Evolutionary conservation across 2,329 filamentous ascomycete species (phyloP).

Genomic region (Neonectria neomacrospora): DNA sequence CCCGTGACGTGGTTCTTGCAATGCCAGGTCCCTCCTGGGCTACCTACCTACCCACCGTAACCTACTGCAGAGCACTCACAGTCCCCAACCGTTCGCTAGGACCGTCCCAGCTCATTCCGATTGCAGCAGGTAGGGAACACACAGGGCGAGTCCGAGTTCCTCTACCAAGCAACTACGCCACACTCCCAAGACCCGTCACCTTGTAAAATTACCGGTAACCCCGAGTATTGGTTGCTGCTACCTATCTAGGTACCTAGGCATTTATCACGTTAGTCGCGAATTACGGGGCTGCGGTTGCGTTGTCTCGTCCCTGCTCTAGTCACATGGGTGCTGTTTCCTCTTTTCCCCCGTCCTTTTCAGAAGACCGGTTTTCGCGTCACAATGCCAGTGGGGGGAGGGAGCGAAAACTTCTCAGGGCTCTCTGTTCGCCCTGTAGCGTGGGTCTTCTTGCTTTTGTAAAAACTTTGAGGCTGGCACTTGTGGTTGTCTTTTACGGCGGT

Average conservation of each 20-base stretch:
- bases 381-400: neutral
- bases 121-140: too few species aligned
- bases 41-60: neutral
- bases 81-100: neutral
- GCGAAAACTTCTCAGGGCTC: constrained; percentile 3
- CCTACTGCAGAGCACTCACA: neutral
- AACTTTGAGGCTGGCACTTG: constrained; percentile 9
- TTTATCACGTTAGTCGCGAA: constrained; percentile 6
- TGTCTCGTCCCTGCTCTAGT: constrained; percentile 1
- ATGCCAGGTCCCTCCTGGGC: neutral
- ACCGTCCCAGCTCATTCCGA: neutral
- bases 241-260: too few species aligned
- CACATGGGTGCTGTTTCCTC: neutral
- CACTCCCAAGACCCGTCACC: constrained; percentile 13
- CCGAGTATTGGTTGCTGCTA: constrained; percentile 26
- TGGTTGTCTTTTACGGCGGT: constrained; percentile 7
- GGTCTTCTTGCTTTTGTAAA: neutral
- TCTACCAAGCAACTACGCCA: constrained; percentile 17
- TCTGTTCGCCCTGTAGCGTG: constrained; percentile 10
- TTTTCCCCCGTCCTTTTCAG: neutral
- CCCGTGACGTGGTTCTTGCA: neutral
- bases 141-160: neutral
- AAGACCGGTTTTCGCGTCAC: neutral
- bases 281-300: neutral
- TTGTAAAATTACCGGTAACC: constrained; percentile 27